A percentile compares a stretch with the other conserved stretches of the same genome.
Evolutionary conservation across 2,329 filamentous ascomycete genomes (phyloP).

Genomic region (Fusarium chaquense): DNA sequence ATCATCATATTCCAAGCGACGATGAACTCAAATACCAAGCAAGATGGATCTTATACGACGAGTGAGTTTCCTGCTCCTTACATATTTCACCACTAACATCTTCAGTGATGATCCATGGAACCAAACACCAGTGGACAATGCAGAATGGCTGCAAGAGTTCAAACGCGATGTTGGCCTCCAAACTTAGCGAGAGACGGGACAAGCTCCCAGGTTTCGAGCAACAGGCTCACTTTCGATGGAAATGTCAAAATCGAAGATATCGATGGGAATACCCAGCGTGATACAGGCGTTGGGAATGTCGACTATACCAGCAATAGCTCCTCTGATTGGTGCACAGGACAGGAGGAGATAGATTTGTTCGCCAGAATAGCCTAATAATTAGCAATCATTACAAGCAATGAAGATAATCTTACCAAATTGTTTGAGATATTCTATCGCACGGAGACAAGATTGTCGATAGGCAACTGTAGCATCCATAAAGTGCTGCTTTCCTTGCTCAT

Average conservation of each 20-base stretch:
- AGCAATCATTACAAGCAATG: neutral
- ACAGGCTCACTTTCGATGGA: slow-evolving; percentile 69
- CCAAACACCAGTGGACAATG: slow-evolving; percentile 41
- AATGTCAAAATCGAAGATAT: slow-evolving; percentile 96
- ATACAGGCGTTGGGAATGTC: slow-evolving; percentile 94
- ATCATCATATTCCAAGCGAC: slow-evolving; percentile 32
- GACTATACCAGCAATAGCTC: slow-evolving; percentile 89
- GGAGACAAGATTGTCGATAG: slow-evolving; percentile 83
- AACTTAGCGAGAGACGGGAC: slow-evolving; percentile 32
- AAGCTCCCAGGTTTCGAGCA: slow-evolving; percentile 47
- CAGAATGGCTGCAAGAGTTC: slow-evolving; percentile 40
- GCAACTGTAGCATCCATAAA: slow-evolving; percentile 89
- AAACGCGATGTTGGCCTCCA: slow-evolving; percentile 40
- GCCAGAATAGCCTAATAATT: slow-evolving; percentile 60
- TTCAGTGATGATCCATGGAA: slow-evolving; percentile 43
- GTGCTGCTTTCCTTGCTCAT: slow-evolving; percentile 88
- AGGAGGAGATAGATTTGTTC: slow-evolving; percentile 89
- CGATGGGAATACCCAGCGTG: slow-evolving; percentile 87
- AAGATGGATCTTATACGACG: slow-evolving; percentile 38
- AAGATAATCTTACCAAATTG: slow-evolving; percentile 47
- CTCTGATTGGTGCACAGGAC: slow-evolving; percentile 87
- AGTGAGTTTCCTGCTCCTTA: slow-evolving; percentile 3
- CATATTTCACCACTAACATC: neutral
- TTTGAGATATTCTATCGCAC: slow-evolving; percentile 56
- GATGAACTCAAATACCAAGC: slow-evolving; percentile 39